phyloP scores from a whole-genome alignment of 495 filamentous ascomycete species.

The Hypoxylon subgilvum region DNA sequence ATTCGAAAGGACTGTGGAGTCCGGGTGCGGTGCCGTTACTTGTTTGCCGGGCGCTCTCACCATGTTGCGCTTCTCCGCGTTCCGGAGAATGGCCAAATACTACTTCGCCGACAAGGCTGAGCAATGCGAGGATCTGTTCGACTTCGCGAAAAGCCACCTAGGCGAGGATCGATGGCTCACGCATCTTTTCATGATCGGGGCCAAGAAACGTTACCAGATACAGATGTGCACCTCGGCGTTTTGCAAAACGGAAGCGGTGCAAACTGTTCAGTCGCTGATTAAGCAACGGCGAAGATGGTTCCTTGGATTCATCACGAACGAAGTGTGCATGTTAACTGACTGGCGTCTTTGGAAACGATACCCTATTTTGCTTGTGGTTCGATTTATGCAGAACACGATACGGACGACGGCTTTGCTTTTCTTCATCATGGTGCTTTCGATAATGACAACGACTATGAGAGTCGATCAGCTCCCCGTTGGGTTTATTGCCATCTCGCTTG shows the following conservation, averaged over 20 bases:
- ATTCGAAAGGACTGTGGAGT: conserved; percentile 96
- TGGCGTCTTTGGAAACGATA: conserved; percentile 89
- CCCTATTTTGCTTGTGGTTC: conserved; percentile 83
- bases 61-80: conserved; percentile 94
- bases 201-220: conserved; percentile 90
- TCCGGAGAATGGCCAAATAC: conserved; percentile 96
- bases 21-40: conserved; percentile 91
- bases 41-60: conserved; percentile 95
- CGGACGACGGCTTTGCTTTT: conserved; percentile 94
- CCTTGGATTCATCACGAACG: conserved; percentile 96
- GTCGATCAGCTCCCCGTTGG: conserved; percentile 82
- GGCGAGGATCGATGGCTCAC: conserved; percentile 98
- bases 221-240: conserved; percentile 97
- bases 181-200: conserved; percentile 98
- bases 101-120: conserved; percentile 98
- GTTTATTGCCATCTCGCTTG: conserved; percentile 93
- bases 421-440: conserved; percentile 89
- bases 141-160: conserved; percentile 93
- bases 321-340: conserved; percentile 98
- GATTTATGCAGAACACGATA: conserved; percentile 97
- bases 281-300: conserved; percentile 98
- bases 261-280: conserved; percentile 81
- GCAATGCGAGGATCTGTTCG: conserved; percentile 94
- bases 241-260: conserved; percentile 97
- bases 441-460: conserved; percentile 82